Percentiles rank a stretch among this genome's conserved stretches.
Evolutionary conservation across 2,329 filamentous ascomycete species (phyloP).

Genomic region (Cladophialophora psammophila): DNA sequence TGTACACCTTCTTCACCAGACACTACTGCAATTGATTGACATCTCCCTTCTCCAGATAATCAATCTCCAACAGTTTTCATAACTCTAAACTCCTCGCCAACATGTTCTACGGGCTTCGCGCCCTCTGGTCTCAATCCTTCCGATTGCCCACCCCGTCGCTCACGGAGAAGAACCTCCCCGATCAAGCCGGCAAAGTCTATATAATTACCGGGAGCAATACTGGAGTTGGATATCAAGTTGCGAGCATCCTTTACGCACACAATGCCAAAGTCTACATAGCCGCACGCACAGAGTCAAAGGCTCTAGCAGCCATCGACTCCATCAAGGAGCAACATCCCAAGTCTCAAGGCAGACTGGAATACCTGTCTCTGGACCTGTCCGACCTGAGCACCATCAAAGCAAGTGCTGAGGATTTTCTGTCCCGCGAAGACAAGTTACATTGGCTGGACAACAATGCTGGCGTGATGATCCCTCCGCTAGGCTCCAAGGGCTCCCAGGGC

Average conservation of each 20-base stretch:
- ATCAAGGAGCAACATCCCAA: slow-evolving; percentile 46
- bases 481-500: slow-evolving; percentile 46
- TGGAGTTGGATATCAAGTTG: slow-evolving; percentile 52
- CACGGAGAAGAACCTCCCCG: slow-evolving; percentile 37
- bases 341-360: slow-evolving; percentile 47
- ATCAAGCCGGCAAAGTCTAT: slow-evolving; percentile 41
- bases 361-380: slow-evolving; percentile 45
- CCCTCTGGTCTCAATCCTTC: slow-evolving; percentile 30
- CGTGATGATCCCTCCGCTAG: slow-evolving; percentile 49
- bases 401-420: slow-evolving; percentile 35
- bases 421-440: slow-evolving; percentile 45
- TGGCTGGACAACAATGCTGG: slow-evolving; percentile 44
- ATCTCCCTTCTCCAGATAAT: not conserved
- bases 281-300: slow-evolving; percentile 52
- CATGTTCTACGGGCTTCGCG: slow-evolving; percentile 25
- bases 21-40: not conserved
- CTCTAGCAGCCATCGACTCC: slow-evolving; percentile 48
- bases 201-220: slow-evolving; percentile 50
- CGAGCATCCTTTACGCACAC: slow-evolving; percentile 50
- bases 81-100: not conserved
- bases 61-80: not conserved
- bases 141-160: slow-evolving; percentile 24
- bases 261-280: slow-evolving; percentile 56
- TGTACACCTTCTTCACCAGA: not conserved
- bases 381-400: slow-evolving; percentile 42